Evolutionary conservation across 2,329 filamentous ascomycete species (phyloP).

Genomic region (Phaeosphaeriaceae sp.): DNA sequence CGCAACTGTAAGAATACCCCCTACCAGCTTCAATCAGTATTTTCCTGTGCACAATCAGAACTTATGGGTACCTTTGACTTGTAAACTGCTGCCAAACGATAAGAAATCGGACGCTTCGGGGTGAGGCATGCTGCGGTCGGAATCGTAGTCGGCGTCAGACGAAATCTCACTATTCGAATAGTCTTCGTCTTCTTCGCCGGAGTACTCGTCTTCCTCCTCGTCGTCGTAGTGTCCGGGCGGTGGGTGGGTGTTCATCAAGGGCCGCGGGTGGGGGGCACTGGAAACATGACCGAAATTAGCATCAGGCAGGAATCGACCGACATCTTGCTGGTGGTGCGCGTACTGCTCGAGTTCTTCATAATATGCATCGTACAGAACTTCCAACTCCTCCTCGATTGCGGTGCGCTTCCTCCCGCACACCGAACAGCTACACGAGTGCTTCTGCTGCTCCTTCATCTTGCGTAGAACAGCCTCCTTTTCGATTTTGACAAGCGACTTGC

Average conservation of each 20-base stretch:
- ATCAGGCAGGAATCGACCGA: slow-evolving; percentile 71
- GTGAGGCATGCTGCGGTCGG: slow-evolving; percentile 68
- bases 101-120: slow-evolving; percentile 84
- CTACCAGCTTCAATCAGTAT: slow-evolving; percentile 56
- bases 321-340: slow-evolving; percentile 81
- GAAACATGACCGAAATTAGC: slow-evolving; percentile 64
- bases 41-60: slow-evolving; percentile 12
- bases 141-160: slow-evolving; percentile 71
- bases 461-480: slow-evolving; percentile 97
- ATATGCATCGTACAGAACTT: slow-evolving; percentile 97
- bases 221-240: slow-evolving; percentile 66
- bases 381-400: slow-evolving; percentile 96
- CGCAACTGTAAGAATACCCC: slow-evolving; percentile 97
- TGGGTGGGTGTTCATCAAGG: slow-evolving; percentile 67
- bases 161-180: slow-evolving; percentile 63
- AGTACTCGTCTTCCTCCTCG: slow-evolving; percentile 59
- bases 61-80: slow-evolving; percentile 74
- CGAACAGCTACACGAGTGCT: slow-evolving; percentile 97
- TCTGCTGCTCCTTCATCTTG: slow-evolving; percentile 99
- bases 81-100: slow-evolving; percentile 96
- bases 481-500: slow-evolving; percentile 93
- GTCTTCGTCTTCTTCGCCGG: slow-evolving; percentile 62
- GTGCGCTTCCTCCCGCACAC: slow-evolving; percentile 96
- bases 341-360: slow-evolving; percentile 98
- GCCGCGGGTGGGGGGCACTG: slow-evolving; percentile 64